Evolutionary conservation across 371 early-diverging fungal species (phyloP).

Genomic region (Blakeslea trispora): DNA sequence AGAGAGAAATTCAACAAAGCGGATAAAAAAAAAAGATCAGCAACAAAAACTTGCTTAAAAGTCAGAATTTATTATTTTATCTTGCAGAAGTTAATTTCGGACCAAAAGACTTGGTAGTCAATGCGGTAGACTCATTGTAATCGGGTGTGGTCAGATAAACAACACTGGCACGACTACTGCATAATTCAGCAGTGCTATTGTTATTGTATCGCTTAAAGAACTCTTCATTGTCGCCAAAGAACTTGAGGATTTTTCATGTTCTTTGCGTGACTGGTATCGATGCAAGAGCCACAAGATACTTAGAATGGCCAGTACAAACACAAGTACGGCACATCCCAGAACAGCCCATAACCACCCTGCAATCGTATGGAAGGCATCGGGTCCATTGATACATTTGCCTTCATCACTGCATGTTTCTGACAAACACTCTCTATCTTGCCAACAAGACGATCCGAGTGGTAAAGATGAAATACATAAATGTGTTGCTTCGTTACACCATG

Average conservation of each 20-base stretch:
- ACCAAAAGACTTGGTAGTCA: constrained; percentile 25
- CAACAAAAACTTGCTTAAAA: constrained; percentile 7
- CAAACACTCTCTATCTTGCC: constrained; percentile 29
- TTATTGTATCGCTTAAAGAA: constrained; percentile 12
- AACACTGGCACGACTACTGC: constrained; percentile 29
- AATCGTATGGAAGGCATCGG: constrained; percentile 21
- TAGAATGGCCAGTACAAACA: constrained; percentile 26
- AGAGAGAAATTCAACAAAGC: constrained; percentile 13
- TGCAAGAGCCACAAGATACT: constrained; percentile 29
- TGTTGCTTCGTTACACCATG: constrained; percentile 16
- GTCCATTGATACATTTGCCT: constrained; percentile 16
- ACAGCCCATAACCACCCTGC: constrained; percentile 29
- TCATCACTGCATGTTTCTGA: constrained; percentile 22
- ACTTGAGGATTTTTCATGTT: constrained; percentile 25
- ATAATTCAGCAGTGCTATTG: background rate
- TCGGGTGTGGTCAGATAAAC: constrained; percentile 43
- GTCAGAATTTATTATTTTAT: background rate
- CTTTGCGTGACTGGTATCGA: constrained; percentile 30
- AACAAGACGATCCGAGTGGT: constrained; percentile 11
- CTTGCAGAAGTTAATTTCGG: constrained; percentile 21
- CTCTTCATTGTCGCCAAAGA: constrained; percentile 29
- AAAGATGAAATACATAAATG: constrained; percentile 14
- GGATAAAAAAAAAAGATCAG: constrained; percentile 12
- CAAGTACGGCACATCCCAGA: constrained; percentile 14
- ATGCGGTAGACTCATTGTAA: constrained; percentile 35